Evolutionary conservation across 768 basidiomycete genomes (phyloP).

Genomic region (Ramaria rubella): DNA sequence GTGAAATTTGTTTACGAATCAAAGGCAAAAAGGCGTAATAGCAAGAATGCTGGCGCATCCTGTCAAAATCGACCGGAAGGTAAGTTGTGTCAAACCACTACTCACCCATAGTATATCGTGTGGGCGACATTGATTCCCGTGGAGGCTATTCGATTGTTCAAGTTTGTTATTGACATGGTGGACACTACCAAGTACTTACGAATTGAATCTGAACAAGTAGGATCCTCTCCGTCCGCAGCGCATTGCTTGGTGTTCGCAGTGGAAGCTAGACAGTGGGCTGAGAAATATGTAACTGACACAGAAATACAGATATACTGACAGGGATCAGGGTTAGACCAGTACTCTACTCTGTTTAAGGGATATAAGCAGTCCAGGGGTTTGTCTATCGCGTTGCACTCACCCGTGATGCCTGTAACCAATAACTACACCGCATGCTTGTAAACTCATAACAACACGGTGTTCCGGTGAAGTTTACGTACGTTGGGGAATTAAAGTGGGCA

Average conservation of each 20-base stretch:
- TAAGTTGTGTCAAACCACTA: not conserved
- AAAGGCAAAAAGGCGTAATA: constrained; percentile 4
- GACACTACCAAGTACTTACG: constrained; percentile 13
- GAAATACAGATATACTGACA: not conserved
- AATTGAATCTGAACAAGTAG: constrained; percentile 42
- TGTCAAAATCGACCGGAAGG: not conserved
- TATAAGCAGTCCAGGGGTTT: not conserved
- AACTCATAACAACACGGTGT: not conserved
- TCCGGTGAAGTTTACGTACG: not conserved
- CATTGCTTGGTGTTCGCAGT: constrained; percentile 38
- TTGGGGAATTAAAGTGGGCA: not conserved
- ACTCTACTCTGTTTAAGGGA: constrained; percentile 34
- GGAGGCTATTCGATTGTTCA: not conserved
- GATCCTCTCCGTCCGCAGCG: constrained; percentile 42
- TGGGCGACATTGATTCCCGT: constrained; percentile 1
- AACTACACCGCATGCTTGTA: not conserved
- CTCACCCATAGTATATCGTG: not conserved
- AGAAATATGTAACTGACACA: not conserved
- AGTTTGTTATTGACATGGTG: not conserved
- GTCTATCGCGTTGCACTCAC: constrained; percentile 20
- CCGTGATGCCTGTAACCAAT: constrained; percentile 42
- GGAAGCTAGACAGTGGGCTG: constrained; percentile 16
- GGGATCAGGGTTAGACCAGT: constrained; percentile 43
- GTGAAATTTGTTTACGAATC: not conserved
- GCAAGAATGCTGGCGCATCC: not conserved